These are phyloP conservation scores for carrot (Daucus carota) DNA, from an alignment of 129 eudicot genomes.

Conservation along the genomic window DH1_v3.0 NC_030382.2:51423501-51424000, in stretches of 20 bases:
- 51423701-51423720: background rate
- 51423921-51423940: conserved; percentile 99
- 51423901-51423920: conserved; percentile 64
- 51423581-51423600: background rate
- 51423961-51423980: background rate
- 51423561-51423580: background rate
- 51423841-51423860: conserved; percentile 15
- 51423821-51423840: background rate
- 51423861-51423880: conserved; percentile 38
- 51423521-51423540: background rate
- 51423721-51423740: background rate
- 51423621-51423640: background rate
- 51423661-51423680: background rate
- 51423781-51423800: conserved; percentile 14
- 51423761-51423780: background rate
- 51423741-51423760: background rate
- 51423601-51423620: background rate
- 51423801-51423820: conserved; percentile 21
- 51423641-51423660: background rate
- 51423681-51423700: background rate
- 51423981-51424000: background rate
- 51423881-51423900: conserved; percentile 50
- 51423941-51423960: background rate
- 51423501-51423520: background rate
- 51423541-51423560: conserved; percentile 3